These are phyloP conservation scores for Scedosporium aurantiacum DNA, from an alignment of 2,329 filamentous ascomycete species.

Conservation along the genomic window DNA sequence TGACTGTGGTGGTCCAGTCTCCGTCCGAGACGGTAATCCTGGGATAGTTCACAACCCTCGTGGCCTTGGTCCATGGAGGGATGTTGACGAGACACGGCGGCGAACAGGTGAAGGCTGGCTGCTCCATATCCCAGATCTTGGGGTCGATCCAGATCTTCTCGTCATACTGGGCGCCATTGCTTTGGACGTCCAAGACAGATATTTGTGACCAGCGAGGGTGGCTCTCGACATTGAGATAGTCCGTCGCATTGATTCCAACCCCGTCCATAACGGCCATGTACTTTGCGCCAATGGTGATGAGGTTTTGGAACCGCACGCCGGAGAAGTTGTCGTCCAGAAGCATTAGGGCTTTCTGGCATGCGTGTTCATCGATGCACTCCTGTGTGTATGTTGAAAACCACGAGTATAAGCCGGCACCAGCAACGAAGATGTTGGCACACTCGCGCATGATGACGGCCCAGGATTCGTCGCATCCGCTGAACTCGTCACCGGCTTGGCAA, in stretches of 20 bases:
- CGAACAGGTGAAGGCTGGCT: conserved; percentile 17
- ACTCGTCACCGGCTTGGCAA: conserved; percentile 8
- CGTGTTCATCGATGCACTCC: conserved; percentile 3
- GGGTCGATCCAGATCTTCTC: conserved; percentile 16
- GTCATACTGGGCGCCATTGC: not conserved
- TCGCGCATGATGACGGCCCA: conserved; percentile 13
- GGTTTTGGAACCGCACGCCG: conserved; percentile 15
- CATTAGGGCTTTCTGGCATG: conserved; percentile 16
- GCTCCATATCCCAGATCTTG: conserved; percentile 19
- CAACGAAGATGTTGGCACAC: conserved; percentile 14
- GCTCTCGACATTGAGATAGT: conserved; percentile 17
- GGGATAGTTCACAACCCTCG: conserved; percentile 19
- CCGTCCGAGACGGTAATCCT: conserved; percentile 18
- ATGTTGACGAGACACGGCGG: conserved; percentile 18
- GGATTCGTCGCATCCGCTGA: conserved; percentile 12
- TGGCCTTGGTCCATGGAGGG: conserved; percentile 17
- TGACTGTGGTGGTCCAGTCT: conserved; percentile 20
- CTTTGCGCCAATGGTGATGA: conserved; percentile 21
- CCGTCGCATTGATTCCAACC: conserved; percentile 14
- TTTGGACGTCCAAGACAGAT: conserved; percentile 12
- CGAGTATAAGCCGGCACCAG: conserved; percentile 15
- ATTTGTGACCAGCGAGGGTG: conserved; percentile 16
- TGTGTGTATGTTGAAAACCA: conserved; percentile 15
- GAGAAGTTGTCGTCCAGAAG: conserved; percentile 13
- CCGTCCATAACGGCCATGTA: conserved; percentile 17